Evolutionary conservation across 169 alveolate species (phyloP), one percentile per base, ranked within the genome.

Genomic region (Eimeria tenella): DNA sequence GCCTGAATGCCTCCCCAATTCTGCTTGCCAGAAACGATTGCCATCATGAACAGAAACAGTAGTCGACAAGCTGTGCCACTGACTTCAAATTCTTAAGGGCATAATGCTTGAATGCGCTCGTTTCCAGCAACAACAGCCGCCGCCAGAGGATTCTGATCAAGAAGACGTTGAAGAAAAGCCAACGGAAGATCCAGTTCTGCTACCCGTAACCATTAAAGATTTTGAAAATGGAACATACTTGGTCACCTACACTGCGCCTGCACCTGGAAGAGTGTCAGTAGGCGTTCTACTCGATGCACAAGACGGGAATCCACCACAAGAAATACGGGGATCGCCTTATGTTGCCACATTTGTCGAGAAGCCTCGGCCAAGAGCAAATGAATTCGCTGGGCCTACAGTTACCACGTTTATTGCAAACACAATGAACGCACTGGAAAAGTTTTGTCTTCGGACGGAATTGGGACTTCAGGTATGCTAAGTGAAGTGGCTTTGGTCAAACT

Each of bases 261-360:
- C 86, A 6, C 95, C 95, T 50, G 95, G 95, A 50, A 95, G 79
- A 71, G 95, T 97, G 93, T 97, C 97, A 21, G 98, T 98, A 63
- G 91, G 94, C 86, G 96, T 98, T 94, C 96, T 97, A 82, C 98
- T 98, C 83, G 99, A 98, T 90, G 97, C 97, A 93, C 97, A 97
- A 74, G 98, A 97, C 95, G 90, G 90, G 5, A 60, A 58, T 8
- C 56, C 90, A 4, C 96, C 93, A 84, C 97, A 96, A 15, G 97
- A 97, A 25, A 96, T 98, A 42, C 97, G 99, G 94, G 99, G 99
- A 17, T 96, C 99, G 56, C 99, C 99, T 0, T 97, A 97, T 93
- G 96, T 98, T 1, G 96, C 96, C 25, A 77, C 95, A 77, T 97
- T 97, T 96, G 93, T 93, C 13, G 98, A 96, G n/a, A 92, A 94